Evolutionary conservation across 768 basidiomycete species (phyloP).

Genomic region (Pleurotus pulmonarius): DNA sequence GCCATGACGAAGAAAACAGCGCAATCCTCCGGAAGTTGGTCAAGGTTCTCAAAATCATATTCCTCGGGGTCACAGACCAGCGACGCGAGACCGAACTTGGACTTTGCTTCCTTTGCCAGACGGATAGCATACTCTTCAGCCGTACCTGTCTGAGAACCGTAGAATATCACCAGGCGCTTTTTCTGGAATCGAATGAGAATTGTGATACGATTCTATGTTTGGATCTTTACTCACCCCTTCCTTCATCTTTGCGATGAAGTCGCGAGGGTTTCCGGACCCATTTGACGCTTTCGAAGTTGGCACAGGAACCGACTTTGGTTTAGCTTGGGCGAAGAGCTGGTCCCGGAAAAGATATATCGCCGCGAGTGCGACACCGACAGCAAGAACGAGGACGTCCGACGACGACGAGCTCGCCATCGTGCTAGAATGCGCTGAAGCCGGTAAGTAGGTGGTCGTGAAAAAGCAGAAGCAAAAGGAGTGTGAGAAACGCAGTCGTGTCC

Average conservation of each 20-base stretch:
- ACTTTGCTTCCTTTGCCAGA: conserved; percentile 96
- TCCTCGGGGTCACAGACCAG: conserved; percentile 98
- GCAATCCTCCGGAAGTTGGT: conserved; percentile 82
- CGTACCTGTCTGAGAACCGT: conserved; percentile 97
- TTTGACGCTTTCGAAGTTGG: conserved; percentile 44
- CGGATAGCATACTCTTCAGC: conserved; percentile 98
- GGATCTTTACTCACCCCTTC: conserved; percentile 61
- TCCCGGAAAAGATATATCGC: conserved; percentile 82
- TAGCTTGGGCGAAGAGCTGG: conserved; percentile 66
- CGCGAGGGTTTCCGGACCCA: conserved; percentile 84
- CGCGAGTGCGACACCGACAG: conserved; percentile 71
- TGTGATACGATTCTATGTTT: conserved; percentile 6
- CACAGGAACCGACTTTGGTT: conserved; percentile 52
- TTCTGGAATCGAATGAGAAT: conserved; percentile 49
- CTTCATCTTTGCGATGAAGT: conserved; percentile 95
- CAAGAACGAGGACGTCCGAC: conserved; percentile 71
- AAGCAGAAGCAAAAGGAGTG: conserved; percentile 27
- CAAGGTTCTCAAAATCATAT: conserved; percentile 96
- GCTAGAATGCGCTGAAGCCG: conserved; percentile 13
- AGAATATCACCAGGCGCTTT: conserved; percentile 96
- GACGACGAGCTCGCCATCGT: conserved; percentile 55
- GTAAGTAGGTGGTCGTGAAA: too few relatives aligned
- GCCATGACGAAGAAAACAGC: conserved; percentile 95
- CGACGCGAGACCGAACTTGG: conserved; percentile 91
- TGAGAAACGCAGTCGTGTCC: conserved; percentile 26